Conservation (phyloP, 768 basidiomycete genomes). For the Macrolepiota fuliginosa region DNA sequence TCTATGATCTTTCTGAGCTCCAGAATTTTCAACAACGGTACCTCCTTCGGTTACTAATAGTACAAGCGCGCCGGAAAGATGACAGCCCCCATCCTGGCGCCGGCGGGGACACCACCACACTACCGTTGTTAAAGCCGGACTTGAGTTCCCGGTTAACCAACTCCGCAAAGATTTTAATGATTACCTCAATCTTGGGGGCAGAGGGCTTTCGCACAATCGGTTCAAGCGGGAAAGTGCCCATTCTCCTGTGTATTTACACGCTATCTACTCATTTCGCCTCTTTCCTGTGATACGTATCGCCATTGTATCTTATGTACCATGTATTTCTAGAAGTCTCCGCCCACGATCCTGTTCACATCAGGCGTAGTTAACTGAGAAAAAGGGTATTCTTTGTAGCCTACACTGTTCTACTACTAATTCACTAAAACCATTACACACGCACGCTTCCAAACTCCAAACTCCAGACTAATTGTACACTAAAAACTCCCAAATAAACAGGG, state of each 20-base stretch:
- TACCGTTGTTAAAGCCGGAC: too few species aligned
- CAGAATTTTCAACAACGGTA: too few species aligned
- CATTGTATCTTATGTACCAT: too few species aligned
- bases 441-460: not conserved
- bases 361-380: too few species aligned
- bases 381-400: not conserved
- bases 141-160: too few species aligned
- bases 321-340: not conserved
- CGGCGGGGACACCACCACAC: too few species aligned
- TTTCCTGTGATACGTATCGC: not conserved
- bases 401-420: too few species aligned
- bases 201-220: not conserved
- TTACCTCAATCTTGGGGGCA: too few species aligned
- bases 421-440: not conserved
- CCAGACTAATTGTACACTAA: not conserved
- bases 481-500: not conserved
- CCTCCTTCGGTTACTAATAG: slow-evolving; percentile 97
- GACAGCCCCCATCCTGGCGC: not conserved
- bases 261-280: not conserved
- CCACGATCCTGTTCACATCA: not conserved
- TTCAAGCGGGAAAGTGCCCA: too few species aligned
- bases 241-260: not conserved
- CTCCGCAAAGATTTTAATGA: too few species aligned
- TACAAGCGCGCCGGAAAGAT: too few species aligned
- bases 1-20: too few species aligned